phyloP scores from a whole-genome alignment of 2,329 filamentous ascomycete genomes.

The Akanthomyces muscarius region DNA sequence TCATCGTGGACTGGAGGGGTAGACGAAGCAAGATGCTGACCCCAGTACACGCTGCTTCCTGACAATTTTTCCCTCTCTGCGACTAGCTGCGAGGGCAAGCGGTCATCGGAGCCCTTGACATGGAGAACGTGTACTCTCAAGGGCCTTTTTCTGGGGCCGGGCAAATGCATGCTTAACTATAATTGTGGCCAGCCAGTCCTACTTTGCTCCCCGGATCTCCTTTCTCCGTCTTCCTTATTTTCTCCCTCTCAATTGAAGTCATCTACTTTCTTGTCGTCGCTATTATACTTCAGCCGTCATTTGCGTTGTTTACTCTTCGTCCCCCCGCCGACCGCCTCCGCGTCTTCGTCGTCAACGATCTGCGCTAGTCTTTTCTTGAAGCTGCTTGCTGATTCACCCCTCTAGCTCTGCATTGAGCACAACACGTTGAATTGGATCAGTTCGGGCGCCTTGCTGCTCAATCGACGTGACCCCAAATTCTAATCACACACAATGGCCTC shows the following conservation, averaged over 20 bases:
- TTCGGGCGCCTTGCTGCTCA: constrained; percentile 7
- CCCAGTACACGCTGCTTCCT: not conserved
- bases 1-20: not conserved
- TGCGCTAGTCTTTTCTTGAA: not conserved
- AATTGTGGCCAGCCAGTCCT: not conserved
- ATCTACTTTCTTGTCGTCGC: not conserved
- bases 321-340: not conserved
- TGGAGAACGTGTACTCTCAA: not conserved
- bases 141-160: not conserved
- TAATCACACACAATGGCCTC: constrained; percentile 21
- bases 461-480: not conserved
- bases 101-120: not conserved
- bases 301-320: not conserved
- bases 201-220: not conserved
- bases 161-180: not conserved
- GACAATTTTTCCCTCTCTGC: not conserved
- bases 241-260: not conserved
- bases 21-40: not conserved
- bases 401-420: not conserved
- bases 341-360: constrained; percentile 3
- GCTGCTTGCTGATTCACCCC: not conserved
- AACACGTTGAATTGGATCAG: not conserved
- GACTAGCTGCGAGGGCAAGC: not conserved
- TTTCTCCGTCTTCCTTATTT: not conserved
- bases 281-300: not conserved